phyloP scores from a whole-genome alignment of 169 alveolate species.

The Cryptosporidium sp. region DNA sequence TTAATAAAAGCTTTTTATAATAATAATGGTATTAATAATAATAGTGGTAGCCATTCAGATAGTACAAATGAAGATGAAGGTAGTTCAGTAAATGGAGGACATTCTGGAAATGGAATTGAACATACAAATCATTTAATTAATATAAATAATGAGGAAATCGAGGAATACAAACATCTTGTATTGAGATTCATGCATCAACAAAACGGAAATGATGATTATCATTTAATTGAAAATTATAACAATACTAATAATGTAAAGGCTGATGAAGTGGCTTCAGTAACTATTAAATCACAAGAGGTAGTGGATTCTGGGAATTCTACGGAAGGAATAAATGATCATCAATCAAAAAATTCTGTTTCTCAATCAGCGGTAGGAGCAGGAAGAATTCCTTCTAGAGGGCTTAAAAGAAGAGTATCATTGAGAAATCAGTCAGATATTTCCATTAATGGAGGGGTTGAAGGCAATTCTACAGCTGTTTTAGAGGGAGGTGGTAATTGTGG shows the following conservation, averaged over 20 bases:
- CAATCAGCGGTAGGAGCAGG: background rate
- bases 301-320: background rate
- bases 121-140: slow-evolving; percentile 17
- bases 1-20: slow-evolving; percentile 11
- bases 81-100: slow-evolving; percentile 14
- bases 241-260: background rate
- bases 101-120: background rate
- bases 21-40: slow-evolving; percentile 1
- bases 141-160: slow-evolving; percentile 42
- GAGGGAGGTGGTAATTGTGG: background rate
- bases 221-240: background rate
- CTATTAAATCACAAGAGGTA: background rate
- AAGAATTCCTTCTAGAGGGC: slow-evolving; percentile 31
- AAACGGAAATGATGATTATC: slow-evolving; percentile 38
- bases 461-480: background rate
- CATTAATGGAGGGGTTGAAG: background rate
- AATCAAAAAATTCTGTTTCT: background rate
- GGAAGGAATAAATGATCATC: background rate
- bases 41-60: slow-evolving; percentile 31
- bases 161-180: slow-evolving; percentile 52
- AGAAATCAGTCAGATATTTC: slow-evolving; percentile 9
- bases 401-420: slow-evolving; percentile 47
- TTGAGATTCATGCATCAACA: slow-evolving; percentile 70
- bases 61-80: slow-evolving; percentile 45
- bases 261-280: background rate